A percentile compares a stretch with the other conserved stretches of the same genome.
phyloP scores from a whole-genome alignment of 73 alveolate species.

The Blepharisma stoltei region DNA sequence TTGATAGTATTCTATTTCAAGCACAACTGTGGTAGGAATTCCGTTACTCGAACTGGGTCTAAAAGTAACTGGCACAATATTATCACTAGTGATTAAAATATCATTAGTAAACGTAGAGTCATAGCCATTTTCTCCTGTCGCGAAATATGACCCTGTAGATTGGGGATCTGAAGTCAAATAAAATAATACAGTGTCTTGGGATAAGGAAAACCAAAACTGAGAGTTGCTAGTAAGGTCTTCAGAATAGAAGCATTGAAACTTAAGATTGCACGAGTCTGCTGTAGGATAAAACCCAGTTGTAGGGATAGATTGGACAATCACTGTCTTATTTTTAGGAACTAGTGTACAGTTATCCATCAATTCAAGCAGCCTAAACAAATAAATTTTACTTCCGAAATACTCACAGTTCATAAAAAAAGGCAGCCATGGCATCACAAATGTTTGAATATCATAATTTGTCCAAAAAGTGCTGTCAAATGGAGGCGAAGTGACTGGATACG shows the following conservation, averaged over 20 bases:
- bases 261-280: constrained; percentile 53
- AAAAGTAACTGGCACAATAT: constrained; percentile 48
- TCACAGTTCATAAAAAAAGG: constrained; percentile 69
- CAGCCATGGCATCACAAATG: constrained; percentile 57
- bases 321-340: constrained; percentile 33
- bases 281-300: constrained; percentile 51
- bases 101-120: constrained; percentile 38
- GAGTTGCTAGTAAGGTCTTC: constrained; percentile 41
- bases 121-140: constrained; percentile 3
- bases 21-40: constrained; percentile 46
- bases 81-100: constrained; percentile 50
- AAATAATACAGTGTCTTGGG: constrained; percentile 39
- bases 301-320: constrained; percentile 57
- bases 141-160: constrained; percentile 18
- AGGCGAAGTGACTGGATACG: constrained; percentile 40
- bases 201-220: constrained; percentile 48
- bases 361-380: constrained; percentile 47
- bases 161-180: constrained; percentile 47
- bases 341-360: constrained; percentile 39
- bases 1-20: constrained; percentile 51
- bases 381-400: constrained; percentile 45
- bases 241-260: constrained; percentile 47
- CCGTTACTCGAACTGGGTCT: constrained; percentile 41
- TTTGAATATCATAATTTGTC: constrained; percentile 39
- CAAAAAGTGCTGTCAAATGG: constrained; percentile 60